A percentile compares a stretch with the other conserved stretches of the same genome.
Evolutionary conservation across 371 early-diverging fungal genomes (phyloP).

Genomic region (Mortierella sp.): DNA sequence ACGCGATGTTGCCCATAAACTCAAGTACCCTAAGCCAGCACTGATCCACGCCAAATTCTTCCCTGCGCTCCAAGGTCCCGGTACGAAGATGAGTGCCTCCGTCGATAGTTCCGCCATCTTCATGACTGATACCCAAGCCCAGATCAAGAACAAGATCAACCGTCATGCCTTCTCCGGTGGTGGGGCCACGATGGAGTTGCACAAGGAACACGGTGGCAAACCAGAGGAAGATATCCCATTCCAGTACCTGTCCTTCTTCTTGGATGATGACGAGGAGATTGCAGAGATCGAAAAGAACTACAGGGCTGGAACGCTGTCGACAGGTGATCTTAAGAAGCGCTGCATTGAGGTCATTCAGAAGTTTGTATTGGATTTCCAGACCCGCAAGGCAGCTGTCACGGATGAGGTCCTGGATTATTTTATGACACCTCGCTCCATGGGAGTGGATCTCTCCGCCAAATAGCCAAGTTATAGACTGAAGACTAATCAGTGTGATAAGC

Average conservation of each 20-base stretch:
- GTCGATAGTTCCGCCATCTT: constrained; percentile 94
- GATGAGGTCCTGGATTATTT: constrained; percentile 72
- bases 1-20: constrained; percentile 94
- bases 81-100: constrained; percentile 99
- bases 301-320: constrained; percentile 89
- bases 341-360: constrained; percentile 92
- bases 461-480: no score
- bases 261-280: constrained; percentile 97
- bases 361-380: constrained; percentile 92
- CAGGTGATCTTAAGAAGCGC: constrained; percentile 93
- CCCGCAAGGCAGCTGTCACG: constrained; percentile 74
- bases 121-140: constrained; percentile 92
- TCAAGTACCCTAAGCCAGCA: constrained; percentile 98
- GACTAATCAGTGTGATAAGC: no score
- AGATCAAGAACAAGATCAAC: constrained; percentile 99
- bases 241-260: constrained; percentile 97
- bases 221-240: constrained; percentile 98
- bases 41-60: constrained; percentile 97
- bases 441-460: constrained; percentile 34
- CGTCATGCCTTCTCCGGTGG: constrained; percentile 98
- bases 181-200: constrained; percentile 93
- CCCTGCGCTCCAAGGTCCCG: constrained; percentile 97
- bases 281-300: constrained; percentile 81
- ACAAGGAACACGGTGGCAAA: constrained; percentile 92
- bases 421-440: constrained; percentile 61